Conservation (phyloP, 345 rosid species). For the Sonneratia alba region DNA sequence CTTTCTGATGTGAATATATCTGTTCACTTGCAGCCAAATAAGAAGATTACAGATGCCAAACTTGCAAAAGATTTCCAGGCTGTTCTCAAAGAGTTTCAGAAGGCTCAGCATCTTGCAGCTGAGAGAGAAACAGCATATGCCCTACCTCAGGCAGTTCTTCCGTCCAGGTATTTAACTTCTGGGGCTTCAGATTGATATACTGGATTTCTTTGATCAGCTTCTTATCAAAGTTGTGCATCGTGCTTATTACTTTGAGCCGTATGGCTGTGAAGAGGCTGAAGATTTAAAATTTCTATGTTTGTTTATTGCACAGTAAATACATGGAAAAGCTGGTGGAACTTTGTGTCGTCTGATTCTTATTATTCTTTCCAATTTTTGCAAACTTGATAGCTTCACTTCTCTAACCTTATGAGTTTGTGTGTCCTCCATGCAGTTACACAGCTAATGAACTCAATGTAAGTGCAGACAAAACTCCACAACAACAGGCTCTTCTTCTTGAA, state of each 20-base stretch:
- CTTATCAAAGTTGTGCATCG: not conserved
- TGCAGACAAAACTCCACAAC: conserved; percentile 44
- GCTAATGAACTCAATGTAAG: conserved; percentile 38
- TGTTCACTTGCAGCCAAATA: conserved; percentile 31
- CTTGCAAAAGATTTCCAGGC: conserved; percentile 96
- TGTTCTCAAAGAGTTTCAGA: conserved; percentile 91
- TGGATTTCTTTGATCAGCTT: not conserved
- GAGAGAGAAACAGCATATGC: conserved; percentile 90
- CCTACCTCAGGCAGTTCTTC: conserved; percentile 54
- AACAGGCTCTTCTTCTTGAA: conserved; percentile 73
- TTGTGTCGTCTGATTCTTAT: not conserved
- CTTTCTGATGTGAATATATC: not conserved
- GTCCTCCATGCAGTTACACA: conserved; percentile 23
- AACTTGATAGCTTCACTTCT: not conserved
- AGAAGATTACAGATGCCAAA: conserved; percentile 92
- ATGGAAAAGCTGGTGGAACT: not conserved
- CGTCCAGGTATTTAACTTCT: conserved; percentile 49
- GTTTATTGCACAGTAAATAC: not conserved
- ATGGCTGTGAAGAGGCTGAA: not conserved
- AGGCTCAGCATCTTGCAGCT: conserved; percentile 95
- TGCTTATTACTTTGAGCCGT: not conserved
- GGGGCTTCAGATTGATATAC: not conserved
- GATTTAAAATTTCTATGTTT: not conserved
- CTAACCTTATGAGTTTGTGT: conserved; percentile 13
- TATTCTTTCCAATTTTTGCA: not conserved